Conservation (phyloP, 768 basidiomycete genomes). For the Mycena olivaceomarginata region DNA sequence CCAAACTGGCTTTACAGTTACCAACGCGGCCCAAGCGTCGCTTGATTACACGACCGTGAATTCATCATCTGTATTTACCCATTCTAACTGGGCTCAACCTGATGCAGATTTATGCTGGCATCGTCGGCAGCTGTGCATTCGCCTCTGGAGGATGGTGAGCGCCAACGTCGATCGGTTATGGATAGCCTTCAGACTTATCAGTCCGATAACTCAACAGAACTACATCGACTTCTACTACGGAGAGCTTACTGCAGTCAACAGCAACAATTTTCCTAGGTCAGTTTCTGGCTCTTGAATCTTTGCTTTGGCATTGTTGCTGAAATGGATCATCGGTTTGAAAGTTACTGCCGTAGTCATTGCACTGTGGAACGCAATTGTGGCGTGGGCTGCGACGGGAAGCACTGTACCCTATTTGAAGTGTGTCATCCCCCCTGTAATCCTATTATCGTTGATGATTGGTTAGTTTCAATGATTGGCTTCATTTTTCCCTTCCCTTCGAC, state of each 20-base stretch:
- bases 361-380: conserved; percentile 25
- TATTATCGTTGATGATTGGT: background rate
- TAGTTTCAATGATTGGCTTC: conserved; percentile 40
- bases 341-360: conserved; percentile 25
- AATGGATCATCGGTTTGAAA: background rate
- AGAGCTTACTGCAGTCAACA: conserved; percentile 28
- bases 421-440: background rate
- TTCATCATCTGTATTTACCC: background rate
- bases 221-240: conserved; percentile 47
- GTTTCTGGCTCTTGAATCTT: background rate
- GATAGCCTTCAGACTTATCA: background rate
- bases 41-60: conserved; percentile 33
- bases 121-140: background rate
- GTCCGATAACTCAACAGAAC: conserved; percentile 47
- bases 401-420: conserved; percentile 38
- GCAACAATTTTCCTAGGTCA: conserved; percentile 34
- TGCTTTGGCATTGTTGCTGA: background rate
- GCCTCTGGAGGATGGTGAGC: background rate
- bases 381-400: conserved; percentile 37
- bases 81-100: background rate
- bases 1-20: conserved; percentile 31
- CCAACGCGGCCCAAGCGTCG: conserved; percentile 26
- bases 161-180: too few species aligned
- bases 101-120: background rate
- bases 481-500: conserved; percentile 36